Evolutionary conservation across 148 eudicot genomes (phyloP).

Genomic region (Spergularia marina): DNA sequence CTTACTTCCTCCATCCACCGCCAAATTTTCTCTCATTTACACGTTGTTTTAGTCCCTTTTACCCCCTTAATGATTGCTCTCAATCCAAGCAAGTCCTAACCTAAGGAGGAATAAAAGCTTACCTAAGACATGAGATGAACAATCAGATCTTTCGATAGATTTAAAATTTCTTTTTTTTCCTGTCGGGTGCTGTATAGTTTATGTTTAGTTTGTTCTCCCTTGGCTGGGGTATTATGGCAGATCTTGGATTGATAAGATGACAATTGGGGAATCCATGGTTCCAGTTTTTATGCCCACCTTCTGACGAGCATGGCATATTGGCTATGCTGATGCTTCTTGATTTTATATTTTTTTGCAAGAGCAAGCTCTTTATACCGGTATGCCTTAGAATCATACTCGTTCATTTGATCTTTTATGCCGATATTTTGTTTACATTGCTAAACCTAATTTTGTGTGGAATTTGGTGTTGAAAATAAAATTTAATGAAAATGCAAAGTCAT

Average conservation of each 20-base stretch:
- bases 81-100: too few species aligned
- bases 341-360: background rate
- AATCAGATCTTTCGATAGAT: too few species aligned
- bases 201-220: background rate
- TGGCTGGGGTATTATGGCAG: background rate
- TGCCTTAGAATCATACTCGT: too few species aligned
- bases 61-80: too few species aligned
- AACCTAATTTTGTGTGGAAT: background rate
- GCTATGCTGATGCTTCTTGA: background rate
- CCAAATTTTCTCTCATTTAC: too few species aligned
- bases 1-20: too few species aligned
- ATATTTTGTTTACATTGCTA: background rate
- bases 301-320: background rate
- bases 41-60: too few species aligned
- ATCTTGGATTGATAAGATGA: background rate
- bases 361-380: background rate
- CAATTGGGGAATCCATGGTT: background rate
- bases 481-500: background rate
- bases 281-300: background rate
- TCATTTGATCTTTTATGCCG: background rate
- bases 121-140: too few species aligned
- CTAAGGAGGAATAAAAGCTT: too few species aligned
- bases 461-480: background rate
- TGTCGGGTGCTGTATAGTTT: too few species aligned
- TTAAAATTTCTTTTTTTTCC: too few species aligned